Conservation (phyloP, 1,284 basidiomycete genomes). For the Hymenochaete sp. region DNA sequence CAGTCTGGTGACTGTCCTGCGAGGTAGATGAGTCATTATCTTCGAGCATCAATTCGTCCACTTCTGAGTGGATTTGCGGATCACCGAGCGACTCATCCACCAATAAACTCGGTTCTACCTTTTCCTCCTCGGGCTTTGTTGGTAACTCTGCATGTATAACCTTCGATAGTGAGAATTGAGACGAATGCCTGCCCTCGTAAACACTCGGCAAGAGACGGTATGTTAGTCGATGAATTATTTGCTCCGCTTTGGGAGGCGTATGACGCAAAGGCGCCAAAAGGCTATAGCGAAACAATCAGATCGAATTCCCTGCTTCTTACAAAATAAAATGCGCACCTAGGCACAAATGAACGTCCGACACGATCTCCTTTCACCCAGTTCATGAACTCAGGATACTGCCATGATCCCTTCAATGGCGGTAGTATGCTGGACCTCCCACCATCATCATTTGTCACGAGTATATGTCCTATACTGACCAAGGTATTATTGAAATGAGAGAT, state of each 20-base stretch:
- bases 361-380: slow-evolving; percentile 37
- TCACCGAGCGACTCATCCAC: too few species aligned
- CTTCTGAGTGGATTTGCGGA: too few species aligned
- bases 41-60: too few species aligned
- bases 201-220: too few species aligned
- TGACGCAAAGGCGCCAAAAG: slow-evolving; percentile 36
- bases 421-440: slow-evolving; percentile 32
- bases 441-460: slow-evolving; percentile 36
- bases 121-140: too few species aligned
- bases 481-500: background rate
- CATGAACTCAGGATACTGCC: slow-evolving; percentile 35
- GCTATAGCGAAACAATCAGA: slow-evolving; percentile 22
- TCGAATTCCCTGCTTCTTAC: background rate
- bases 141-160: too few species aligned
- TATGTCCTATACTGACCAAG: slow-evolving; percentile 43
- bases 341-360: slow-evolving; percentile 37
- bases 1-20: too few species aligned
- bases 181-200: too few species aligned
- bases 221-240: slow-evolving; percentile 43
- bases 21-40: too few species aligned
- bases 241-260: slow-evolving; percentile 30
- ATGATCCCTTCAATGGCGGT: slow-evolving; percentile 44
- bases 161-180: too few species aligned
- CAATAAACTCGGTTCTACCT: too few species aligned
- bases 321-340: slow-evolving; percentile 38